Conservation (phyloP, 75 land plant species). For the Selaginella tamariscina region DNA sequence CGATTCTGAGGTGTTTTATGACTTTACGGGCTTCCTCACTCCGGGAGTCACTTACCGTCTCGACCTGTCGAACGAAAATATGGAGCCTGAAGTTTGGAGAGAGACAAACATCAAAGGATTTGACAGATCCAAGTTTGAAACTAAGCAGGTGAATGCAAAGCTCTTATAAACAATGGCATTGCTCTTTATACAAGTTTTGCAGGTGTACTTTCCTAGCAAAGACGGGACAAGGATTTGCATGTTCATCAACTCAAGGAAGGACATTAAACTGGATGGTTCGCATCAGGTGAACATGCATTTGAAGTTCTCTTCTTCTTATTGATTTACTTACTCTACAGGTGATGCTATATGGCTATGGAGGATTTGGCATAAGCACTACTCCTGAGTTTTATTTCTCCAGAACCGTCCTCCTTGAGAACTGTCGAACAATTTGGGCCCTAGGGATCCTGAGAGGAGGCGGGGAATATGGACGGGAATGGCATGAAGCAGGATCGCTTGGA, state of each 20-base stretch:
- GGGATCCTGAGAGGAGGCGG: conserved; percentile 25
- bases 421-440: conserved; percentile 14
- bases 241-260: conserved; percentile 18
- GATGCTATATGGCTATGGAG: conserved; percentile 23
- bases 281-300: too few relatives aligned
- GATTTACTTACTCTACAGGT: too few relatives aligned
- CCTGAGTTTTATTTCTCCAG: conserved; percentile 14
- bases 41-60: conserved; percentile 20
- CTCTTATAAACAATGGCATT: too few relatives aligned
- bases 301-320: too few relatives aligned
- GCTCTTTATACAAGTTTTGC: conserved; percentile 4
- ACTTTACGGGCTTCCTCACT: conserved; percentile 26
- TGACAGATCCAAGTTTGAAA: conserved; percentile 17
- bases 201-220: conserved; percentile 19
- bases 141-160: conserved; percentile 13
- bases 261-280: conserved; percentile 10
- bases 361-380: conserved; percentile 18
- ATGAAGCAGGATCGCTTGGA: conserved; percentile 18
- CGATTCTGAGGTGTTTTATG: conserved; percentile 16
- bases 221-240: conserved; percentile 22
- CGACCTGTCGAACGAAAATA: conserved; percentile 9
- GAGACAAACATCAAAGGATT: conserved; percentile 10
- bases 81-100: conserved; percentile 12
- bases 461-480: conserved; percentile 23
- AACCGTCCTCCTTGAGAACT: conserved; percentile 15